Evolutionary conservation across 345 rosid genomes (phyloP), one percentile per base, ranked within the genome.

Genomic region (Eucalyptus dawsonii): DNA sequence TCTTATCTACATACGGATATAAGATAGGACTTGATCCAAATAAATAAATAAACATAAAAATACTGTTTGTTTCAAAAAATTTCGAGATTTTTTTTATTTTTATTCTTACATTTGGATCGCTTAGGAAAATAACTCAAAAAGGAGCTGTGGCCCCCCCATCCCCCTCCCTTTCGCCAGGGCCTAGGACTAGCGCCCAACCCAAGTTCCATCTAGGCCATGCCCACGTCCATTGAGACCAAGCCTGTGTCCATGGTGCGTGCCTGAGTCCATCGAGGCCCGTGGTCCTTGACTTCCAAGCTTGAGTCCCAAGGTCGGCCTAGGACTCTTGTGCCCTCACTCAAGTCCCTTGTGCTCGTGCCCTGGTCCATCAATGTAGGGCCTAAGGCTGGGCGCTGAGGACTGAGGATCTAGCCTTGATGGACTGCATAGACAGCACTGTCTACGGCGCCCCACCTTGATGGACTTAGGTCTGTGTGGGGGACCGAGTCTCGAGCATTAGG

Each of bases 281-380:
- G 0, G 13, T 22, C 29, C 12, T 24, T 24, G 13, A 56, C 62
- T 56, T 56, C 62, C 62, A 56, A 56, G 62, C 62, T 9, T 0
- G 3, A 24, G 13, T 56, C 62, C 29, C 62, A 24, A 56, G 27
- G 62, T 0, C 0, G 1, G 12, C 29, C 29, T 56, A 56, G 29
- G 12, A 56, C 62, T 56, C 13, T 24, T 0, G 27, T 56, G 62
- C 29, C 12, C 13, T 22, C 12, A 0, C 62, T 56, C 62, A 10
- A 24, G 62, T 56, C 62, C 29, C 62, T 24, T 56, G 13, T 0
- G 6, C 29, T 56, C 0, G 2, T 0, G 13, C 62, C 6, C 0
- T 56, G 1, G 62, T 56, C 29, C 62, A 24, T 56, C 25, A 56
- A 24, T 56, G 62, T 9, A 1, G 62, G 62, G 29, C 62, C 29